phyloP scores from a whole-genome alignment of 2,329 filamentous ascomycete species.

The Curvularia lunata region DNA sequence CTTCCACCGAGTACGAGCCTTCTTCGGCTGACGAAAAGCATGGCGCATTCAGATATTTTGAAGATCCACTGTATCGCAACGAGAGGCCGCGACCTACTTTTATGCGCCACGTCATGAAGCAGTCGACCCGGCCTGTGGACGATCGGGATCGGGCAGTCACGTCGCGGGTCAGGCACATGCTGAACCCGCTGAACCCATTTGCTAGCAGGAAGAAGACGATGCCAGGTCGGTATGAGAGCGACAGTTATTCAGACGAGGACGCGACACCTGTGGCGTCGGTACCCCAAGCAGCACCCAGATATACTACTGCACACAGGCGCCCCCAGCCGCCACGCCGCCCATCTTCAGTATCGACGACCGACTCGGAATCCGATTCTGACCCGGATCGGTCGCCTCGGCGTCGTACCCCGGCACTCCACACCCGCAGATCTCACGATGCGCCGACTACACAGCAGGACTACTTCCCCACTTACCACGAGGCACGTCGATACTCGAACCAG shows the following conservation, averaged over 20 bases:
- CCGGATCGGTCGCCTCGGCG: constrained; percentile 33
- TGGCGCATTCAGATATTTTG: constrained; percentile 57
- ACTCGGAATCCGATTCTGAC: constrained; percentile 39
- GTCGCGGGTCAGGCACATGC: constrained; percentile 44
- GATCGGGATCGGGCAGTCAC: constrained; percentile 39
- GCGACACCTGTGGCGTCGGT: constrained; percentile 36
- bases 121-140: constrained; percentile 34
- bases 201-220: constrained; percentile 33
- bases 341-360: constrained; percentile 43
- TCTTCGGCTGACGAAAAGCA: constrained; percentile 51
- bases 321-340: constrained; percentile 42
- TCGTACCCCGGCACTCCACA: constrained; percentile 44
- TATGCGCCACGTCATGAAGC: constrained; percentile 49
- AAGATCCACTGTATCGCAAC: constrained; percentile 57
- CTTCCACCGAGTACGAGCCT: constrained; percentile 46
- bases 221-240: constrained; percentile 36
- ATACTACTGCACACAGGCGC: constrained; percentile 36
- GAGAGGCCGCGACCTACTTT: constrained; percentile 53
- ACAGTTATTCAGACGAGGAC: constrained; percentile 40
- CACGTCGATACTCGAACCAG: constrained; percentile 37
- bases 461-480: constrained; percentile 45
- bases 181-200: constrained; percentile 39
- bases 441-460: constrained; percentile 49
- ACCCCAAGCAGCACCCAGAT: constrained; percentile 31
- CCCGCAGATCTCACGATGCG: constrained; percentile 52